These are phyloP conservation scores for Coelastrella sp. DNA, from an alignment of 139 green algal species.

Conservation along the genomic window DNA sequence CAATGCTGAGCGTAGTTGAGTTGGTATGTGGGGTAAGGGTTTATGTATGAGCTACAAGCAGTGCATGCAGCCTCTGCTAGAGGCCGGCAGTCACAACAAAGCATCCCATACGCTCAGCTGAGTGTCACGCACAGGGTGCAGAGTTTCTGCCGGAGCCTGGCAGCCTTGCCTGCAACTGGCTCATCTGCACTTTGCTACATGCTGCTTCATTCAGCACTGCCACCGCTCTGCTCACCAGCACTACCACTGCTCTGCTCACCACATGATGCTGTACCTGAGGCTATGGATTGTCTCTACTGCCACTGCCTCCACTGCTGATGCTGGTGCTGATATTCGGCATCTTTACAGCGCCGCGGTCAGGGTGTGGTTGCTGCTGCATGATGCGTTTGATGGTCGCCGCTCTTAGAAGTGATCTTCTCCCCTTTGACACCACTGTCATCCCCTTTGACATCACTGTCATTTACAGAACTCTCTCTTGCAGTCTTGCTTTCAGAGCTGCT, in stretches of 20 bases:
- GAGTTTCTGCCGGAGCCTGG: no score
- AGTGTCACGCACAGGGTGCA: no score
- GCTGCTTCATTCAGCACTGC: background rate
- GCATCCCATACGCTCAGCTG: no score
- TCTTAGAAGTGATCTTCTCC: background rate
- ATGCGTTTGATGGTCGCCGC: background rate
- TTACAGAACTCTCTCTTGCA: background rate
- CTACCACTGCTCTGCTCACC: background rate
- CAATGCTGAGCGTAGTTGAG: no score
- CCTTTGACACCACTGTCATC: no score
- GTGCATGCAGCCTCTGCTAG: no score
- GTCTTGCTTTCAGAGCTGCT: slow-evolving; percentile 28
- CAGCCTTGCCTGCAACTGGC: background rate
- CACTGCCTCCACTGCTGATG: background rate
- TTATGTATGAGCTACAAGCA: no score
- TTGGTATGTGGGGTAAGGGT: no score
- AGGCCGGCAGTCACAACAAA: no score
- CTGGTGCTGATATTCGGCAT: background rate
- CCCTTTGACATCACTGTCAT: background rate
- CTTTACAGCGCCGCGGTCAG: no score
- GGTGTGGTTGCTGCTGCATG: background rate
- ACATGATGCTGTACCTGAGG: background rate
- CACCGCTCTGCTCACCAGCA: background rate
- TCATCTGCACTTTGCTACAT: slow-evolving; percentile 6
- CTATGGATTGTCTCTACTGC: background rate